Evolutionary conservation across 1,284 basidiomycete genomes (phyloP).

Genomic region (Cryptococcus neoformans): DNA sequence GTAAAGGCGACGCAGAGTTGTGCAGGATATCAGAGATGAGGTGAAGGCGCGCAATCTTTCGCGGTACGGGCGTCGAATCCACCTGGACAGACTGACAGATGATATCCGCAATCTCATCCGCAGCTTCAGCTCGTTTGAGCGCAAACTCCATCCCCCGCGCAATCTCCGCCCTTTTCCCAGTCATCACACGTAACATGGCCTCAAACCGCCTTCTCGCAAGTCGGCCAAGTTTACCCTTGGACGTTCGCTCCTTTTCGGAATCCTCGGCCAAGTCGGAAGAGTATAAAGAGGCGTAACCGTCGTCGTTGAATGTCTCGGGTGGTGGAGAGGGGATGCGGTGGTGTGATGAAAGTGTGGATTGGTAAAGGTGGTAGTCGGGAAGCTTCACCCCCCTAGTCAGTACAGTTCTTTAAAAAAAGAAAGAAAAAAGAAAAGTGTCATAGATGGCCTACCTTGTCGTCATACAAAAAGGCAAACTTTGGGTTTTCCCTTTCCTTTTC

Average conservation of each 20-base stretch:
- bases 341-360: slow-evolving; percentile 64
- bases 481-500: slow-evolving; percentile 72
- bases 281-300: slow-evolving; percentile 89
- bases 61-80: slow-evolving; percentile 84
- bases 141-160: slow-evolving; percentile 95
- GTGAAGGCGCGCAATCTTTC: slow-evolving; percentile 92
- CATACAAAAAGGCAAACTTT: slow-evolving; percentile 53
- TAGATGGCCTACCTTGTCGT: too few relatives aligned
- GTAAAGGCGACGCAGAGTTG: slow-evolving; percentile 62
- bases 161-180: slow-evolving; percentile 79
- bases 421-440: too few relatives aligned
- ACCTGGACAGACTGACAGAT: slow-evolving; percentile 79
- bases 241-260: slow-evolving; percentile 72
- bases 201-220: slow-evolving; percentile 79
- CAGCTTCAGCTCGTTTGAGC: slow-evolving; percentile 89
- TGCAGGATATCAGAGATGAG: slow-evolving; percentile 97
- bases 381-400: slow-evolving; percentile 55
- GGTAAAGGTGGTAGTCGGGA: slow-evolving; percentile 76
- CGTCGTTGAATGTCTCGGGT: slow-evolving; percentile 74
- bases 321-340: slow-evolving; percentile 55
- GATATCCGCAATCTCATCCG: slow-evolving; percentile 84
- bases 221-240: slow-evolving; percentile 70
- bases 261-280: slow-evolving; percentile 95
- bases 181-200: slow-evolving; percentile 77
- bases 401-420: background rate